phyloP scores from a whole-genome alignment of 2,329 filamentous ascomycete genomes.

The Neoscytalidium dimidiatum region DNA sequence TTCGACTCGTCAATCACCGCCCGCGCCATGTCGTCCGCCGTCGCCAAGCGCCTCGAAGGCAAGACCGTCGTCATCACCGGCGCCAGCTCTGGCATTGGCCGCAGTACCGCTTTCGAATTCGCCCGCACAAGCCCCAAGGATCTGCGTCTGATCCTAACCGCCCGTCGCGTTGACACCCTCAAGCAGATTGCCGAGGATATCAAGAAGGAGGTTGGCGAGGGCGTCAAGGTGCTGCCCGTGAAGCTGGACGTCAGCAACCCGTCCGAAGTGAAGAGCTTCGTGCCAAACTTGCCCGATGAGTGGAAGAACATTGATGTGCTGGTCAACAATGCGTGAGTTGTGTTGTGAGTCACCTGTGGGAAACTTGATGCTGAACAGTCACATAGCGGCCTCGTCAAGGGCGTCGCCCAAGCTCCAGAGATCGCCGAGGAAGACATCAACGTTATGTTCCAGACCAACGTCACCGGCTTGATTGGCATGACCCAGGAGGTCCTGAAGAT shows the following conservation, averaged over 20 bases:
- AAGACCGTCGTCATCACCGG: conserved; percentile 93
- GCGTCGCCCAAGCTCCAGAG: conserved; percentile 79
- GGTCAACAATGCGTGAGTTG: conserved; percentile 85
- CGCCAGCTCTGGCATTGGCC: conserved; percentile 89
- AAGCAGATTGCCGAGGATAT: conserved; percentile 78
- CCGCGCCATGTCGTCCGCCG: conserved; percentile 64
- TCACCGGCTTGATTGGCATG: conserved; percentile 93
- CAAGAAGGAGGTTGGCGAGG: conserved; percentile 68
- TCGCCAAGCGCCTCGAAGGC: conserved; percentile 81
- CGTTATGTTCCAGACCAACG: conserved; percentile 89
- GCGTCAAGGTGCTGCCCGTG: conserved; percentile 79
- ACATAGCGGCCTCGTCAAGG: conserved; percentile 79
- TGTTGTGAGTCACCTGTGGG: background rate
- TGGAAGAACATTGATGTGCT: conserved; percentile 84
- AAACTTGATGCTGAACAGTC: background rate
- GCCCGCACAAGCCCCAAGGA: conserved; percentile 78
- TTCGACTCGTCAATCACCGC: conserved; percentile 23
- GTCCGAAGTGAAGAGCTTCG: conserved; percentile 71
- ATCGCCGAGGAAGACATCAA: conserved; percentile 82
- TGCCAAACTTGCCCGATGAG: conserved; percentile 72
- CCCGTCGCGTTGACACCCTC: conserved; percentile 78
- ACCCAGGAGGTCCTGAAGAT: conserved; percentile 86
- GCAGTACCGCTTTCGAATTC: conserved; percentile 83
- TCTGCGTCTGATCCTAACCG: conserved; percentile 83
- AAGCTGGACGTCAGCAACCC: conserved; percentile 86